Percentiles rank a stretch among this genome's conserved stretches.
Conservation (phyloP, 352 stramenopile species). For the Achlya hypogyna region DNA sequence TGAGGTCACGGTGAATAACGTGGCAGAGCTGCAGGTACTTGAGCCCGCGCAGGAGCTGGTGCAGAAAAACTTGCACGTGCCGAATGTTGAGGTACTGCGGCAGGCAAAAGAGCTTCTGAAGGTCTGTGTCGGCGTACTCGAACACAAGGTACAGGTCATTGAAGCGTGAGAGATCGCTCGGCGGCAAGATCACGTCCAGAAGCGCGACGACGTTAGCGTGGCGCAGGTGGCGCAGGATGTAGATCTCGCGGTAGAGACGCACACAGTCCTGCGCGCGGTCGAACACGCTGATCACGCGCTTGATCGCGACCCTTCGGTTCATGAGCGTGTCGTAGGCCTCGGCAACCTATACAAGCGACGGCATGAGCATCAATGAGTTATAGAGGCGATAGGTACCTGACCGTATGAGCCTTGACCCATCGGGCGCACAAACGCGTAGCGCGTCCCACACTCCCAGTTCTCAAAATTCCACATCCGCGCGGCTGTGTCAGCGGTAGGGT, state of each 20-base stretch:
- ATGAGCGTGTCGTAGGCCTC: slow-evolving; percentile 72
- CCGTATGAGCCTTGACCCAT: slow-evolving; percentile 18
- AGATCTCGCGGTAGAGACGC: slow-evolving; percentile 79
- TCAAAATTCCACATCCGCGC: slow-evolving; percentile 17
- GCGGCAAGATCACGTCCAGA: slow-evolving; percentile 63
- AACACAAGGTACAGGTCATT: slow-evolving; percentile 90
- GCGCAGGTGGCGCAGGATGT: slow-evolving; percentile 75
- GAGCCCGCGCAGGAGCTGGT: slow-evolving; percentile 90
- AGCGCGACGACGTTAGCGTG: slow-evolving; percentile 78
- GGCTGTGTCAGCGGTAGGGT: neutral
- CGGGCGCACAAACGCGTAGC: slow-evolving; percentile 13
- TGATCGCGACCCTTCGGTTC: slow-evolving; percentile 81
- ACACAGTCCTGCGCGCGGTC: slow-evolving; percentile 84
- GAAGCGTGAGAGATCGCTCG: slow-evolving; percentile 75
- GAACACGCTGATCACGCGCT: slow-evolving; percentile 86
- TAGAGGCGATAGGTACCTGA: neutral
- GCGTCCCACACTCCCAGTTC: slow-evolving; percentile 5
- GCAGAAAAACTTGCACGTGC: slow-evolving; percentile 96
- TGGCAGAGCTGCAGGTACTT: slow-evolving; percentile 95
- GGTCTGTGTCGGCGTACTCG: slow-evolving; percentile 89
- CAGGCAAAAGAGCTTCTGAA: slow-evolving; percentile 92
- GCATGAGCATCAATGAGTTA: neutral
- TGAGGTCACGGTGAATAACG: slow-evolving; percentile 86
- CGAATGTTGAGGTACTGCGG: slow-evolving; percentile 90
- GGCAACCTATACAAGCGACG: slow-evolving; percentile 5